These are phyloP conservation scores for Cladosporium oxysporum DNA, from an alignment of 2,329 filamentous ascomycete genomes.

Conservation along the genomic window DNA sequence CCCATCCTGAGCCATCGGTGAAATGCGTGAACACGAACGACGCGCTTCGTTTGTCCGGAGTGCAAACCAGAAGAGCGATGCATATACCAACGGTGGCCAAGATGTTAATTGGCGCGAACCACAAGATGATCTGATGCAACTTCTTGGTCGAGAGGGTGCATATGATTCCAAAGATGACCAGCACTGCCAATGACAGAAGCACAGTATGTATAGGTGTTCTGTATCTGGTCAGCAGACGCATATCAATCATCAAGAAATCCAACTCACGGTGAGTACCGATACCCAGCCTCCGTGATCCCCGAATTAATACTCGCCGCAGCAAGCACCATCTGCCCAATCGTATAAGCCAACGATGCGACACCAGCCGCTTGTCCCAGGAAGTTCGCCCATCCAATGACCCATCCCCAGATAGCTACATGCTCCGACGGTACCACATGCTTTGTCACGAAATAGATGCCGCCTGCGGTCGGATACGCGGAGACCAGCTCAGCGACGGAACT, in stretches of 20 bases:
- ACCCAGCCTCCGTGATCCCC: slow-evolving; percentile 49
- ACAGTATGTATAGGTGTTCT: slow-evolving; percentile 62
- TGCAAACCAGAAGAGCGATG: slow-evolving; percentile 59
- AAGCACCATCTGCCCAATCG: slow-evolving; percentile 63
- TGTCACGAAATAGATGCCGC: slow-evolving; percentile 69
- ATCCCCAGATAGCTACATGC: slow-evolving; percentile 63
- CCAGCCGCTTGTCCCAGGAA: slow-evolving; percentile 55
- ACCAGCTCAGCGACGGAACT: slow-evolving; percentile 67
- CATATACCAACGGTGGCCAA: slow-evolving; percentile 62
- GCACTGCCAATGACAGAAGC: slow-evolving; percentile 56
- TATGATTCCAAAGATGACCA: slow-evolving; percentile 59
- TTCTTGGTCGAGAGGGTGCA: slow-evolving; percentile 63
- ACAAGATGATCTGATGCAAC: slow-evolving; percentile 61
- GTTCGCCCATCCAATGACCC: slow-evolving; percentile 46
- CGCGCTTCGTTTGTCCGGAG: slow-evolving; percentile 56
- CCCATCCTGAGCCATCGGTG: slow-evolving; percentile 55
- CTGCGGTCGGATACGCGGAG: slow-evolving; percentile 66
- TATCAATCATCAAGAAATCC: background rate
- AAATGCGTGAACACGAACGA: slow-evolving; percentile 56
- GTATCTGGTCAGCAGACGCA: slow-evolving; percentile 19
- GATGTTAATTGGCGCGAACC: slow-evolving; percentile 68
- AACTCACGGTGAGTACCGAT: slow-evolving; percentile 60
- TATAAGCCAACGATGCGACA: slow-evolving; percentile 49
- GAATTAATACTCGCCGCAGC: slow-evolving; percentile 65
- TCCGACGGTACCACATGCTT: slow-evolving; percentile 59